phyloP scores from a whole-genome alignment of 495 filamentous ascomycete genomes.

The Usnea hakonensis region DNA sequence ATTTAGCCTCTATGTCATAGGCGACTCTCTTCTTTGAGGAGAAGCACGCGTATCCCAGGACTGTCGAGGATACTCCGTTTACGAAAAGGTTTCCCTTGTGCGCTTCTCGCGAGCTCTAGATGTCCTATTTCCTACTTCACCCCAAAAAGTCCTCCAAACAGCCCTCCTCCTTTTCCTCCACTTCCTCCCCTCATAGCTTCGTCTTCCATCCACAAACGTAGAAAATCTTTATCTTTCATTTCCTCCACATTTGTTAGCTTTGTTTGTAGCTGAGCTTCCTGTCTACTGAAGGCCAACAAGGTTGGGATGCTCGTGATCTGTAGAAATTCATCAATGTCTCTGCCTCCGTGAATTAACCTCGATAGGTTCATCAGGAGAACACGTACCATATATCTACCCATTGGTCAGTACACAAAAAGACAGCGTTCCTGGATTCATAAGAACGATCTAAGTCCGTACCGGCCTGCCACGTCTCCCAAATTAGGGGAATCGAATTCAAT shows the following conservation, averaged over 20 bases:
- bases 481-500: conserved; percentile 57
- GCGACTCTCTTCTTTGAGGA: not conserved
- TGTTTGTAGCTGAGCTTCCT: conserved; percentile 48
- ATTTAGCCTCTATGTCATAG: not conserved
- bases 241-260: conserved; percentile 46
- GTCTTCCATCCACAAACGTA: conserved; percentile 54
- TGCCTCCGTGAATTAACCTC: not conserved
- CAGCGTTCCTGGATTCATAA: not conserved
- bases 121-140: conserved; percentile 19
- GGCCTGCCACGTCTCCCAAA: conserved; percentile 43
- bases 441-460: conserved; percentile 34
- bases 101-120: not conserved
- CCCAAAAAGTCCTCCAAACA: conserved; percentile 42
- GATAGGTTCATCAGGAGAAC: not conserved
- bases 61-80: not conserved
- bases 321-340: conserved; percentile 1
- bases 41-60: not conserved
- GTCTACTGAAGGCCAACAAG: conserved; percentile 57
- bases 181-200: conserved; percentile 47
- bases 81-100: too few species aligned
- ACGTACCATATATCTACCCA: not conserved
- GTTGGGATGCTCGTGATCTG: conserved; percentile 57
- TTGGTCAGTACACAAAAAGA: not conserved
- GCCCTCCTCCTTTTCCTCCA: conserved; percentile 36
- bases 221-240: conserved; percentile 45